phyloP scores from a whole-genome alignment of 352 stramenopile genomes.

The Saprolegnia diclina region DNA sequence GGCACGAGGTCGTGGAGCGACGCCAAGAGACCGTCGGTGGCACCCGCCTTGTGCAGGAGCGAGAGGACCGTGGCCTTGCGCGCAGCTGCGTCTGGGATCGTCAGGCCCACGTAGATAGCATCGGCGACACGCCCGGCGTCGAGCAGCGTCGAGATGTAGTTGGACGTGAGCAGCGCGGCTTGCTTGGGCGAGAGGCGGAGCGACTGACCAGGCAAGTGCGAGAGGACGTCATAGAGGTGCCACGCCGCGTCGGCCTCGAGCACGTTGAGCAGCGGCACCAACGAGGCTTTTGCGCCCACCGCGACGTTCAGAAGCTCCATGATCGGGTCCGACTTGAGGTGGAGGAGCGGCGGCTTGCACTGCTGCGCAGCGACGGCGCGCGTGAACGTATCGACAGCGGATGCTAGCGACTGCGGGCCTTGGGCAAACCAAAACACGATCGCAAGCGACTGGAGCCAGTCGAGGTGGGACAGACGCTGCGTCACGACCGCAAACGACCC shows the following conservation, averaged over 20 bases:
- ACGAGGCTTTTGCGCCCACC: conserved; percentile 34
- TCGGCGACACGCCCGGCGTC: conserved; percentile 56
- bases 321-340: conserved; percentile 51
- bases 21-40: conserved; percentile 32
- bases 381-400: conserved; percentile 38
- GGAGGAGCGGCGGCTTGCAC: conserved; percentile 36
- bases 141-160: conserved; percentile 77
- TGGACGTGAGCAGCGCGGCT: conserved; percentile 73
- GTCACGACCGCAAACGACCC: conserved; percentile 56
- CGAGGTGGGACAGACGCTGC: conserved; percentile 29
- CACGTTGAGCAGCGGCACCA: conserved; percentile 29
- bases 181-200: conserved; percentile 43
- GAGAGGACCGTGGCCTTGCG: conserved; percentile 51
- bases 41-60: conserved; percentile 60
- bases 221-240: conserved; percentile 70
- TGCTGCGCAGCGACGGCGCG: conserved; percentile 40
- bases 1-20: conserved; percentile 46
- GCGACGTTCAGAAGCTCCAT: conserved; percentile 70
- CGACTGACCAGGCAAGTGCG: conserved; percentile 64
- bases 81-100: conserved; percentile 52
- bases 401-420: conserved; percentile 44
- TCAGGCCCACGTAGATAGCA: conserved; percentile 73
- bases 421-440: conserved; percentile 69
- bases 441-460: conserved; percentile 55
- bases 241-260: conserved; percentile 57